A percentile compares a stretch with the other conserved stretches of the same genome.
phyloP scores from a whole-genome alignment of 2,329 filamentous ascomycete species.

The Trichoderma endophyticum region DNA sequence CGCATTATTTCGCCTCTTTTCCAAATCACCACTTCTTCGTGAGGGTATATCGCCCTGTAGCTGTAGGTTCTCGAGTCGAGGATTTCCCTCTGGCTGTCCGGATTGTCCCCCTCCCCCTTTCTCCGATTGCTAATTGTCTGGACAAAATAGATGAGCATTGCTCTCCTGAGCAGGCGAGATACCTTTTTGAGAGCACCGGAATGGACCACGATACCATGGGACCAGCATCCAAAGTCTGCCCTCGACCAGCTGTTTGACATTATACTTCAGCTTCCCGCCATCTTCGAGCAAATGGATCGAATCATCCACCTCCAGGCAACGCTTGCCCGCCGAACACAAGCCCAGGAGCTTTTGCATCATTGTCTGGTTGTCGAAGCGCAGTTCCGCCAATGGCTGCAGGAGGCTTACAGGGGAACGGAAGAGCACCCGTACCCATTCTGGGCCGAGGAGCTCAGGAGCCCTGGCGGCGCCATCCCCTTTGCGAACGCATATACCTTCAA shows the following conservation, averaged over 20 bases:
- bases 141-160: constrained; percentile 40
- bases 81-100: not conserved
- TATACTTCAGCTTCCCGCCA: constrained; percentile 44
- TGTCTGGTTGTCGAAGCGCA: constrained; percentile 47
- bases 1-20: constrained; percentile 47
- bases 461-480: constrained; percentile 41
- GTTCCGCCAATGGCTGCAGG: constrained; percentile 47
- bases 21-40: constrained; percentile 58
- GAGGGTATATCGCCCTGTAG: constrained; percentile 51
- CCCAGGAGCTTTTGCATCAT: constrained; percentile 47
- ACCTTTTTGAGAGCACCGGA: constrained; percentile 51
- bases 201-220: constrained; percentile 53
- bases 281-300: constrained; percentile 46
- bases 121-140: not conserved
- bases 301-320: constrained; percentile 40
- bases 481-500: constrained; percentile 44
- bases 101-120: not conserved
- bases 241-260: constrained; percentile 54
- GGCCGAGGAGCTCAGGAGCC: constrained; percentile 33
- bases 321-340: constrained; percentile 40
- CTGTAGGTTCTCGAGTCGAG: constrained; percentile 39
- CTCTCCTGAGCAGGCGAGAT: constrained; percentile 47
- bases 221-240: constrained; percentile 47
- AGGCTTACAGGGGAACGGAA: constrained; percentile 28
- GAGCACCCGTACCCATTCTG: constrained; percentile 39